phyloP scores from a whole-genome alignment of 176 grass and related monocot genomes.

The Aegilops tauschii region DNA sequence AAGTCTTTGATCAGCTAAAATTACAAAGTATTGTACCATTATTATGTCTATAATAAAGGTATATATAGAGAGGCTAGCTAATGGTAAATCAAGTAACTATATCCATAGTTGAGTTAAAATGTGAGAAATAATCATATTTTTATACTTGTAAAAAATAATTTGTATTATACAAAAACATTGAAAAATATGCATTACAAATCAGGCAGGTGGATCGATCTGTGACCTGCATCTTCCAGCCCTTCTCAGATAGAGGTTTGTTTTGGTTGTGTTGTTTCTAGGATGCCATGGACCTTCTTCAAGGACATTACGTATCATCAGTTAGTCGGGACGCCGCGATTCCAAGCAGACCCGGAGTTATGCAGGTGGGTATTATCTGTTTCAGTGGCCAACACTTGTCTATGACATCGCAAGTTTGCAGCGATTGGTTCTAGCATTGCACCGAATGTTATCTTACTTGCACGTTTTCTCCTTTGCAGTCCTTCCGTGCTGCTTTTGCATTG shows the following conservation, averaged over 20 bases:
- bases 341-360: slow-evolving; percentile 51
- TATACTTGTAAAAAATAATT: background rate
- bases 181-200: background rate
- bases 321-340: slow-evolving; percentile 55
- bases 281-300: slow-evolving; percentile 95
- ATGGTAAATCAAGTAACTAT: background rate
- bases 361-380: slow-evolving; percentile 43
- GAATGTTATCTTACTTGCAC: background rate
- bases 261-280: slow-evolving; percentile 52
- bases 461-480: slow-evolving; percentile 66
- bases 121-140: background rate
- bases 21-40: background rate
- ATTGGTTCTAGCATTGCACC: background rate
- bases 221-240: background rate
- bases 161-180: background rate
- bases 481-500: slow-evolving; percentile 69
- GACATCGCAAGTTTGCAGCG: background rate
- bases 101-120: background rate
- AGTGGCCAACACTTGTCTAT: background rate
- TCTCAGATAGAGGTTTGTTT: background rate
- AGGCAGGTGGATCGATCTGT: background rate
- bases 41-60: background rate
- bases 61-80: background rate
- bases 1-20: background rate
- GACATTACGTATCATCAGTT: slow-evolving; percentile 61